Percentiles rank a stretch among this genome's conserved stretches.
Conservation (phyloP, 805 yeast species). For the Metschnikowia peoriensis region DNA sequence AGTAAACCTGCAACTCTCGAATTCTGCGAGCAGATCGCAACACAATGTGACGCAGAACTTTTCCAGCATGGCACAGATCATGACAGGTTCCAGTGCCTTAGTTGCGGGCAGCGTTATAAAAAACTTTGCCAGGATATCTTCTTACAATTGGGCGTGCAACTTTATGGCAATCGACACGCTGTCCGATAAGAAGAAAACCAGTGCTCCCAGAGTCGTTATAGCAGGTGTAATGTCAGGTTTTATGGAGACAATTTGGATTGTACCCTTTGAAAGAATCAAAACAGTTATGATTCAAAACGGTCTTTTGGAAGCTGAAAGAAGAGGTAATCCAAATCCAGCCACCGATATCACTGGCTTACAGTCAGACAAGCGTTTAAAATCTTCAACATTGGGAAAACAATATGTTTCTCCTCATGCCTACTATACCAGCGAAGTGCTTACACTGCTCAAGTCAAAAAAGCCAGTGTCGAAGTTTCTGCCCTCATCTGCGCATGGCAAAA, state of each 20-base stretch:
- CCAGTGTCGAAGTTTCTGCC: constrained; percentile 24
- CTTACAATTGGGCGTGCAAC: constrained; percentile 72
- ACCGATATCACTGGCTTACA: constrained; percentile 30
- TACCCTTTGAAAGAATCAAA: constrained; percentile 89
- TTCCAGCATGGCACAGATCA: constrained; percentile 34
- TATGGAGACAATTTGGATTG: constrained; percentile 75
- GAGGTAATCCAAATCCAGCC: constrained; percentile 19
- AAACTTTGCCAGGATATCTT: constrained; percentile 67
- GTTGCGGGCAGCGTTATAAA: constrained; percentile 73
- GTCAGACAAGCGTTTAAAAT: constrained; percentile 23
- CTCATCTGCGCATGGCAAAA: constrained; percentile 3
- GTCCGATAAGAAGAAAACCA: constrained; percentile 51
- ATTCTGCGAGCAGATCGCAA: constrained; percentile 36
- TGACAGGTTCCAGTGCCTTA: constrained; percentile 70
- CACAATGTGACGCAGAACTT: constrained; percentile 33
- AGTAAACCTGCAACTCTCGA: constrained; percentile 60
- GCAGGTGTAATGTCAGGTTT: constrained; percentile 86
- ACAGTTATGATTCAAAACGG: constrained; percentile 76
- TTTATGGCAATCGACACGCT: constrained; percentile 53
- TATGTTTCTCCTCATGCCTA: constrained; percentile 45
- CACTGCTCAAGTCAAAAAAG: constrained; percentile 25
- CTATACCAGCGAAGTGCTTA: constrained; percentile 33
- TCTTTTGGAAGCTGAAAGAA: constrained; percentile 22
- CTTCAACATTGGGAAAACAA: constrained; percentile 26
- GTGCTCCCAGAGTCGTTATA: constrained; percentile 77